Base-by-base conservation (phyloP, 2,329 filamentous ascomycete genomes). In the Aspergillus texensis region DNA sequence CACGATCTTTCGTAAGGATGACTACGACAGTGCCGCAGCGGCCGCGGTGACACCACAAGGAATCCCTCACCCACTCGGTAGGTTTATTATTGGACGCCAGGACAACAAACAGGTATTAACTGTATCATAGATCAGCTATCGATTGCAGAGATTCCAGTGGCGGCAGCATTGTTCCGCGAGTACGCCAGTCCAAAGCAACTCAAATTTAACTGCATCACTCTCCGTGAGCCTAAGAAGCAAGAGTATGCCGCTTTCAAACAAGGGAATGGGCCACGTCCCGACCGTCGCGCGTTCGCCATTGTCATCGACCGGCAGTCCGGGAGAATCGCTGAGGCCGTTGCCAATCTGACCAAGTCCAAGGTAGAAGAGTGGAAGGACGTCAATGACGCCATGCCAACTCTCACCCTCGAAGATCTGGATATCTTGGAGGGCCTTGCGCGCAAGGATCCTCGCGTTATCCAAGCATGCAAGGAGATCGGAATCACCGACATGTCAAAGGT, bases 121-220 rank as follows among this genome's bases (percentile, higher is more conserved):
- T 0, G 4, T 19, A 24, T 39, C 12, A 19, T 14, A 55, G 52
- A 55, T 14, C 52, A 55, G 24, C n/a, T 55, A 8, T 55, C 52
- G 0, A 55, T 55, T 19, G 12, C 14, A 0, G 52, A 55, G 8
- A 55, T 55, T 14, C 52, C 52, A 9, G 43, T 34, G 0, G 41
- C 43, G 2, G 43, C 56, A 32, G 30, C 45, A 19, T n/a, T 58
- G 11, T 30, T 58, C 28, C 56, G 56, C 9, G 43, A 58, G 3
- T 48, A 58, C 9, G 56, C 41, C 19, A 58, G 43, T 26, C 39
- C 39, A 0, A 58, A 36, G 60, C 65, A 70, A 14, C 56, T 76
- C 66, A 77, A 77, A 34, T 78, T 77, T 67, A 75, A 76, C 66
- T 77, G 74, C 66, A 67, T 76, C 88, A 85, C 50, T 86, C 89